Evolutionary conservation across 73 alveolate genomes (phyloP).

Genomic region (Paramecium bursaria): DNA sequence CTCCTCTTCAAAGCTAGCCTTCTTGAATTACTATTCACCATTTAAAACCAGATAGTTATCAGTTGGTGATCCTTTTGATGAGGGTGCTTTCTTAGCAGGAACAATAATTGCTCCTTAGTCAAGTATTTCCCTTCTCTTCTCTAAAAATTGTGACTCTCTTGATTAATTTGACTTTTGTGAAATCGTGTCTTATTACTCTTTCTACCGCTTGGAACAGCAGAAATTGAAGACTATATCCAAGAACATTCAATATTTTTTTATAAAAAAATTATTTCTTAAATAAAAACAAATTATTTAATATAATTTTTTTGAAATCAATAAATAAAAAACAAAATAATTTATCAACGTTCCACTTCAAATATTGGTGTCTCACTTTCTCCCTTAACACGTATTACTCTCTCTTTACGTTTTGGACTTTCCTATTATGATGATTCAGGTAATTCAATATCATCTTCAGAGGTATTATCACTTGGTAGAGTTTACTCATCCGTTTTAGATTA

Average conservation of each 20-base stretch:
- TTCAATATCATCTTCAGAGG: neutral
- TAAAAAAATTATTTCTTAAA: too few relatives aligned
- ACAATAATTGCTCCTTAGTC: too few relatives aligned
- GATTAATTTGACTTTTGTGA: slow-evolving; percentile 32
- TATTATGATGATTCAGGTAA: neutral
- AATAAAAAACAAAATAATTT: too few relatives aligned
- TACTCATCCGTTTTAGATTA: neutral
- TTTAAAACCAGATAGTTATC: slow-evolving; percentile 54
- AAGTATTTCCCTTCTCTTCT: slow-evolving; percentile 43
- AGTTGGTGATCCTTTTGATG: slow-evolving; percentile 54
- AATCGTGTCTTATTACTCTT: slow-evolving; percentile 31
- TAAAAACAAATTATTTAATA: too few relatives aligned
- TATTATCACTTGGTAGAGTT: too few relatives aligned
- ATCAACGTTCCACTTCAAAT: neutral
- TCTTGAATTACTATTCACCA: slow-evolving; percentile 17
- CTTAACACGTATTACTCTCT: neutral
- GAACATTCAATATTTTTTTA: too few relatives aligned
- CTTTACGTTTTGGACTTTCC: neutral
- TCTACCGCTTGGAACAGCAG: slow-evolving; percentile 57
- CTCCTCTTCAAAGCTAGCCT: slow-evolving; percentile 57
- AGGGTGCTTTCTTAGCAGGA: too few relatives aligned
- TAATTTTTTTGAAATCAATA: too few relatives aligned
- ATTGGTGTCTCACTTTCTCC: neutral
- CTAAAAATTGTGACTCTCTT: slow-evolving; percentile 39
- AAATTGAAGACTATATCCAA: slow-evolving; percentile 51